These are phyloP conservation scores for Aspergillus sojae DNA, from an alignment of 2,329 filamentous ascomycete genomes.

Conservation along the genomic window DNA sequence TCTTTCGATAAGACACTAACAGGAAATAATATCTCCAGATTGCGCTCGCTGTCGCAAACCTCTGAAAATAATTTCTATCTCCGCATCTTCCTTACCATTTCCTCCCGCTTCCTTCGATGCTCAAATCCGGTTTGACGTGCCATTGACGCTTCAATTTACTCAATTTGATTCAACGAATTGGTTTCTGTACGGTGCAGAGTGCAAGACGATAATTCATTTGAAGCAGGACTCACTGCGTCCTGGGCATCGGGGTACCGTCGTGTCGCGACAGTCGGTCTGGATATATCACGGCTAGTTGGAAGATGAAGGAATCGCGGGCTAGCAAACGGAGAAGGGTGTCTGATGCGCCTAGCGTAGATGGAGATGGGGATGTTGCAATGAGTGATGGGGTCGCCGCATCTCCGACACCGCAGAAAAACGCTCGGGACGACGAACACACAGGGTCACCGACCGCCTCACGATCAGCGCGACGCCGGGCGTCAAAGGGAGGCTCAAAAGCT, in stretches of 20 bases:
- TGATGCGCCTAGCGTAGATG: slow-evolving; percentile 26
- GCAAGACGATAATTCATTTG: background rate
- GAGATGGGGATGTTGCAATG: slow-evolving; percentile 37
- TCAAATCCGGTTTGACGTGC: background rate
- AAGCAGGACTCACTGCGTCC: background rate
- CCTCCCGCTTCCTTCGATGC: background rate
- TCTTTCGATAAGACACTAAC: background rate
- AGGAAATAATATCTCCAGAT: background rate
- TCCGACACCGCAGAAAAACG: slow-evolving; percentile 19
- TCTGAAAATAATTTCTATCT: slow-evolving; percentile 10
- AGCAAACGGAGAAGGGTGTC: slow-evolving; percentile 42
- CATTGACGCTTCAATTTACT: background rate
- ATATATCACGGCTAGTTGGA: slow-evolving; percentile 1
- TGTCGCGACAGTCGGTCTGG: background rate
- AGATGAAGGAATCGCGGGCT: slow-evolving; percentile 39
- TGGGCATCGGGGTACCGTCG: background rate
- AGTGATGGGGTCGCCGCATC: slow-evolving; percentile 21
- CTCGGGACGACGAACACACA: slow-evolving; percentile 18
- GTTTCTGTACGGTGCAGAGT: background rate
- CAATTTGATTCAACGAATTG: background rate
- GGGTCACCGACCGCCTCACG: slow-evolving; percentile 18
- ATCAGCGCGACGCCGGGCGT: slow-evolving; percentile 29
- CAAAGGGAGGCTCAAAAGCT: slow-evolving; percentile 14
- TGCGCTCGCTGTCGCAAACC: background rate
- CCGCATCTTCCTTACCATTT: slow-evolving; percentile 9